Conservation (phyloP, 164 flowering plant species). For the Taxillus chinensis region DNA sequence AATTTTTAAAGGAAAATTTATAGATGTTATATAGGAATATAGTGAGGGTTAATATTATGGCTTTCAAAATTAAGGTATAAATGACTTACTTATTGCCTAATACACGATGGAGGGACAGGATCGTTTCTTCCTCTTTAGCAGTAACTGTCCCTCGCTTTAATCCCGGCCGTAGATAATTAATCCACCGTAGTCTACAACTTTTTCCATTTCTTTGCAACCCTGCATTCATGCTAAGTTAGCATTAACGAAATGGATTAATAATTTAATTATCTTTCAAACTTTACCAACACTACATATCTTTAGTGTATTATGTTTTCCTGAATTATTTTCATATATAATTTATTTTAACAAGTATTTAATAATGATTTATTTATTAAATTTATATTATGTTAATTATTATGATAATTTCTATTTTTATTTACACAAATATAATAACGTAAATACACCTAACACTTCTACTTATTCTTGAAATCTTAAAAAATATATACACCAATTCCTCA, state of each 20-base stretch:
- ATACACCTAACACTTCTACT: too few species aligned
- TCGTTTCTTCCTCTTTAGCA: constrained; percentile 51
- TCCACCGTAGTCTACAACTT: constrained; percentile 90
- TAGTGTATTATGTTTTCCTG: neutral
- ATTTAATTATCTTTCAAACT: neutral
- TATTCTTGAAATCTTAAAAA: too few species aligned
- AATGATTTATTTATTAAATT: too few species aligned
- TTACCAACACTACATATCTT: constrained; percentile 4
- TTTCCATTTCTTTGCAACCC: constrained; percentile 88
- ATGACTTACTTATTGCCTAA: constrained; percentile 81
- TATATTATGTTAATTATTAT: too few species aligned
- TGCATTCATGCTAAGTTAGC: constrained; percentile 12
- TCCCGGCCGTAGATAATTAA: constrained; percentile 84
- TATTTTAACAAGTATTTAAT: too few species aligned
- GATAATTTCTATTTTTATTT: too few species aligned
- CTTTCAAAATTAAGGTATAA: neutral
- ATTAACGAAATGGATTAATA: neutral
- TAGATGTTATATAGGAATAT: neutral
- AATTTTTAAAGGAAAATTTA: too few species aligned
- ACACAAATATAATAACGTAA: too few species aligned
- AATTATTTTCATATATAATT: too few species aligned
- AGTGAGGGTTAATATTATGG: neutral
- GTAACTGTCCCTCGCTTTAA: constrained; percentile 57
- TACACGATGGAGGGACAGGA: constrained; percentile 50
- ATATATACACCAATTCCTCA: too few species aligned